Conservation (phyloP, 495 filamentous ascomycete genomes). For the Glarea lozoyensis region DNA sequence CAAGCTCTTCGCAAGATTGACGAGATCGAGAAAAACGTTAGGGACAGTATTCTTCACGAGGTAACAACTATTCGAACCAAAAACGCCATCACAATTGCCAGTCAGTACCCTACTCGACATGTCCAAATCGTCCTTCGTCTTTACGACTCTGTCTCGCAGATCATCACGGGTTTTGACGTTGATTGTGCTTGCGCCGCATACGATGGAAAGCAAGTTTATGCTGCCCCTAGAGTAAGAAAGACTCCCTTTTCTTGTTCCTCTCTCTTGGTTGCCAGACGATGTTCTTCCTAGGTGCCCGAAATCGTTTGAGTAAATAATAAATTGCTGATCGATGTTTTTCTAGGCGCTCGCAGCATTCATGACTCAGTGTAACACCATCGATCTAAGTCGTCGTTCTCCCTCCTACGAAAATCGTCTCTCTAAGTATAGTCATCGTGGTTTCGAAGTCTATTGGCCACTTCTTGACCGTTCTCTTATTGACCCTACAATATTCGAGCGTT, state of each 20-base stretch:
- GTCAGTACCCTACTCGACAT: constrained; percentile 73
- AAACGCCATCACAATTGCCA: constrained; percentile 75
- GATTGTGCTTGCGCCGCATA: constrained; percentile 75
- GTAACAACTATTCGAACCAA: constrained; percentile 71
- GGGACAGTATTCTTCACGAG: constrained; percentile 64
- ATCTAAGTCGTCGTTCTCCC: constrained; percentile 68
- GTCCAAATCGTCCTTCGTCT: constrained; percentile 78
- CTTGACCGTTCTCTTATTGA: constrained; percentile 66
- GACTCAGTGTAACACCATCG: constrained; percentile 71
- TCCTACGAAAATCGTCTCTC: constrained; percentile 84
- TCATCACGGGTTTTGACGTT: constrained; percentile 78
- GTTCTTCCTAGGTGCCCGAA: no score
- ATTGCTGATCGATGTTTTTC: no score
- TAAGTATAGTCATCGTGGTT: constrained; percentile 76
- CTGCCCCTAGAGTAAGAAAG: constrained; percentile 63
- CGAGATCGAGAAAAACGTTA: constrained; percentile 60
- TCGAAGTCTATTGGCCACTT: constrained; percentile 69
- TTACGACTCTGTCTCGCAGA: constrained; percentile 72
- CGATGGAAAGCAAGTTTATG: constrained; percentile 67
- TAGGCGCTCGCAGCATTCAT: constrained; percentile 62
- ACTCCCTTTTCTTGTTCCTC: no score
- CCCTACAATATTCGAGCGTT: constrained; percentile 76
- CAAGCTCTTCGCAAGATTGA: constrained; percentile 75
- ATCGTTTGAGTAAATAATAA: no score
- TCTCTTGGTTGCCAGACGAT: no score